These are phyloP conservation scores for Carpediemonas membranifera DNA, from an alignment of 78 protist genomes.

Conservation along the genomic window DNA sequence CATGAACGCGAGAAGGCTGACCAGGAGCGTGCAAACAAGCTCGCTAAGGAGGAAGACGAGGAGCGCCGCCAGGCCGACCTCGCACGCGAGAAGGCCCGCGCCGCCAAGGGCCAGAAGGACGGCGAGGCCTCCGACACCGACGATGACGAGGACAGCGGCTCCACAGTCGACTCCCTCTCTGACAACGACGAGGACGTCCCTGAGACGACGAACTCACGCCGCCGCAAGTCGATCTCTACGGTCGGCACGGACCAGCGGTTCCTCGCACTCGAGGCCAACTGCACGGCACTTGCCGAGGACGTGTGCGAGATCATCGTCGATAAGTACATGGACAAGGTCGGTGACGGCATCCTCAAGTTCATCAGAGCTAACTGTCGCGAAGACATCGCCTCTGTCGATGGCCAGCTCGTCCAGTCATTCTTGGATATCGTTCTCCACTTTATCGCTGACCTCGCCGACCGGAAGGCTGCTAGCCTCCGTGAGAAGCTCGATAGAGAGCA, in stretches of 20 bases:
- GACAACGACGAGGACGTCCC: background rate
- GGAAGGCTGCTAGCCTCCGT: background rate
- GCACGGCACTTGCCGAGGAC: background rate
- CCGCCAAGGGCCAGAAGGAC: background rate
- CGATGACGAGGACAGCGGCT: background rate
- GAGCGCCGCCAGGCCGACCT: background rate
- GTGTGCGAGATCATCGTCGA: no score
- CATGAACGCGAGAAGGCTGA: conserved; percentile 30
- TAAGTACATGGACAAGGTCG: conserved; percentile 6
- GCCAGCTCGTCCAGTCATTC: background rate
- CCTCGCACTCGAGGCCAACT: background rate
- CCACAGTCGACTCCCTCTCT: background rate
- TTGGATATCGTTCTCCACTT: background rate
- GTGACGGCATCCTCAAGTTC: background rate
- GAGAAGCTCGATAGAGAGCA: background rate
- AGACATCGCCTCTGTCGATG: background rate
- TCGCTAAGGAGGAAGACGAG: background rate
- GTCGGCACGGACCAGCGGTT: no score
- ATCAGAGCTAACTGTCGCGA: background rate
- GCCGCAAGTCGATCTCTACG: no score
- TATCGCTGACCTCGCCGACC: background rate
- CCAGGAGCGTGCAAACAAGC: background rate
- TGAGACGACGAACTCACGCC: background rate
- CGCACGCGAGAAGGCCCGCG: background rate
- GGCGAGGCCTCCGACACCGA: background rate